These are phyloP conservation scores for Xylariaceae sp. DNA, from an alignment of 2,329 filamentous ascomycete species.

Conservation along the genomic window DNA sequence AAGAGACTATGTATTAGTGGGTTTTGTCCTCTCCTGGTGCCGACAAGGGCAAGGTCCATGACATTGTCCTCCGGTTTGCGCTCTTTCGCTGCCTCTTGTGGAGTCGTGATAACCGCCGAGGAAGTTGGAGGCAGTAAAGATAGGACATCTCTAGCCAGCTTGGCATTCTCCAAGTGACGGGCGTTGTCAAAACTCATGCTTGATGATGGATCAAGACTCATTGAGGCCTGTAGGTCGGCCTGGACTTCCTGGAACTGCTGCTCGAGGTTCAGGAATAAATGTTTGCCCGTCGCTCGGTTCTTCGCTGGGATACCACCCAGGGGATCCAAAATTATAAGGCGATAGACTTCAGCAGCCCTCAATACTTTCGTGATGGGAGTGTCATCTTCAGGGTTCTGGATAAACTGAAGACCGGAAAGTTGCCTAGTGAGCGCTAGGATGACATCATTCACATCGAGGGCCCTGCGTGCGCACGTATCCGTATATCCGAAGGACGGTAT, in stretches of 20 bases:
- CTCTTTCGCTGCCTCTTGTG: conserved; percentile 66
- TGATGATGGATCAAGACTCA: conserved; percentile 9
- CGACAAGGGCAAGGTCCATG: conserved; percentile 48
- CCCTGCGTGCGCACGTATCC: conserved; percentile 36
- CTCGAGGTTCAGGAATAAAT: conserved; percentile 88
- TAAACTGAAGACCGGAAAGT: conserved; percentile 61
- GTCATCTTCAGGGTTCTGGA: conserved; percentile 37
- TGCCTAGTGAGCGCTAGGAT: conserved; percentile 72
- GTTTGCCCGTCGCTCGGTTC: conserved; percentile 55
- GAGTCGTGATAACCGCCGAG: conserved; percentile 84
- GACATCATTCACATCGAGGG: conserved; percentile 52
- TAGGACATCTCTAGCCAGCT: conserved; percentile 64
- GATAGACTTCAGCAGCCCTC: conserved; percentile 55
- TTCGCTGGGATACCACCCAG: conserved; percentile 75
- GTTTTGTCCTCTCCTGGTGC: conserved; percentile 58
- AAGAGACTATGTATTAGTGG: conserved; percentile 92
- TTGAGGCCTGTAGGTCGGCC: conserved; percentile 47
- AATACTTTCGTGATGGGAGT: conserved; percentile 30
- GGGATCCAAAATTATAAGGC: conserved; percentile 83
- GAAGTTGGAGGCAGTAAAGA: conserved; percentile 75
- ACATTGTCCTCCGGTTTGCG: conserved; percentile 43
- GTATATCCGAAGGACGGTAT: conserved; percentile 49
- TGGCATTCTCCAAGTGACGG: conserved; percentile 61
- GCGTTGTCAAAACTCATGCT: conserved; percentile 32
- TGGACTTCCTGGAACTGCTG: conserved; percentile 75